Base-by-base conservation (phyloP, 2,329 filamentous ascomycete species). In the Cytospora piceicola region DNA sequence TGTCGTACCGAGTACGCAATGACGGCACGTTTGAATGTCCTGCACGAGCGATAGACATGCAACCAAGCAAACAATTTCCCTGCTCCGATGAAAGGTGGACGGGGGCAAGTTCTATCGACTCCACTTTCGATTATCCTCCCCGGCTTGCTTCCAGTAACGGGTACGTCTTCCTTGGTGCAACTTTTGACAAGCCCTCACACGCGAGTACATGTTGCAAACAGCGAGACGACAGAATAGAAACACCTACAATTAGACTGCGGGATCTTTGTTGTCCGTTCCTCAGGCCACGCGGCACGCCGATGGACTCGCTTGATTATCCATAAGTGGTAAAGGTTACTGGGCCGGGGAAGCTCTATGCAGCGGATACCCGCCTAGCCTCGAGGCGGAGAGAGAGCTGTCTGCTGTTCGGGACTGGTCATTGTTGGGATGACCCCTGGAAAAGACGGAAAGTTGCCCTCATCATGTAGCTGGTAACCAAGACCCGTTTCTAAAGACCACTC, bases 241-340 rank as follows among this genome's bases (percentile, higher is more conserved):
- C 32, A 46, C 32, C 20, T 52, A 42, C 51, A 30, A 24, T n/a
- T 52, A 8, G 65, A 52, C 52, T 61, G 65, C 65, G 29, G 24
- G 54, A 67, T 67, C 62, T 65, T 49, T 61, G 46, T 61, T 58
- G 49, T 32, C 32, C 29, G 27, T 64, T 57, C 39, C 56, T 42
- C 34, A 65, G 53, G 57, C 36, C 63, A 49, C 58, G 30, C 30
- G 36, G 52, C 61, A 63, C 53, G 22, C 53, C 42, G 17, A 27
- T 20, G 42, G 63, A 51, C 58, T 65, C 61, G 58, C 65, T 55
- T 65, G 27, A 29, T 49, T 65, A 12, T 56, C 63, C 49, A 57
- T 42, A 36, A 14, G 24, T n/a, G 6, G 32, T 30, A 39, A 39
- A 34, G 12, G 32, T 34, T 42, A 58, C 58, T 49, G 22, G 22